A percentile compares a stretch with the other conserved stretches of the same genome.
Evolutionary conservation across 805 yeast species (phyloP).

Genomic region (Ogataea pignaliae): DNA sequence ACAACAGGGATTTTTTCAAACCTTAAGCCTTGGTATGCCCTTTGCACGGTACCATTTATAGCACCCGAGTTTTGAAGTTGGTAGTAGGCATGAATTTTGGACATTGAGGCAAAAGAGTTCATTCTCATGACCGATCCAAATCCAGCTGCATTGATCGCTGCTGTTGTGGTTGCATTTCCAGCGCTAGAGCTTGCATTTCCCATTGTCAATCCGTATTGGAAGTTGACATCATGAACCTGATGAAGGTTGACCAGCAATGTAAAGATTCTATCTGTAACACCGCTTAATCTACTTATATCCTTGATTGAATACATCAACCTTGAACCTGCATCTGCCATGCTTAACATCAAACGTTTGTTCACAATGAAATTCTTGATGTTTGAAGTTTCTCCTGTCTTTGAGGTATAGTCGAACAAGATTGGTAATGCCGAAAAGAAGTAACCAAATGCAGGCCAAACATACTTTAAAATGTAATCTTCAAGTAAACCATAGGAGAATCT

Average conservation of each 20-base stretch:
- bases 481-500: slow-evolving; percentile 66
- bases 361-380: slow-evolving; percentile 86
- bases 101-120: slow-evolving; percentile 29
- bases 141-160: slow-evolving; percentile 18
- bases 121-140: slow-evolving; percentile 28
- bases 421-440: slow-evolving; percentile 88
- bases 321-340: slow-evolving; percentile 93
- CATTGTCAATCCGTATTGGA: slow-evolving; percentile 41
- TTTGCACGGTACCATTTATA: slow-evolving; percentile 77
- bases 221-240: slow-evolving; percentile 66
- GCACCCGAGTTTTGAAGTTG: slow-evolving; percentile 31
- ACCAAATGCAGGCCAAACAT: slow-evolving; percentile 95
- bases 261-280: slow-evolving; percentile 84
- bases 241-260: slow-evolving; percentile 72
- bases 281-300: slow-evolving; percentile 86
- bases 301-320: slow-evolving; percentile 92
- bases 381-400: slow-evolving; percentile 38
- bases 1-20: slow-evolving; percentile 80
- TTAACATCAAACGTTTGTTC: slow-evolving; percentile 84
- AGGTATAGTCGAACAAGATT: slow-evolving; percentile 52
- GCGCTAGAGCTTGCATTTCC: too few relatives aligned
- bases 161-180: slow-evolving; percentile 3
- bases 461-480: slow-evolving; percentile 84
- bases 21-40: slow-evolving; percentile 71
- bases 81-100: slow-evolving; percentile 14